Base-by-base conservation (phyloP, 2,329 filamentous ascomycete species). In the Nigrograna mackinnonii region DNA sequence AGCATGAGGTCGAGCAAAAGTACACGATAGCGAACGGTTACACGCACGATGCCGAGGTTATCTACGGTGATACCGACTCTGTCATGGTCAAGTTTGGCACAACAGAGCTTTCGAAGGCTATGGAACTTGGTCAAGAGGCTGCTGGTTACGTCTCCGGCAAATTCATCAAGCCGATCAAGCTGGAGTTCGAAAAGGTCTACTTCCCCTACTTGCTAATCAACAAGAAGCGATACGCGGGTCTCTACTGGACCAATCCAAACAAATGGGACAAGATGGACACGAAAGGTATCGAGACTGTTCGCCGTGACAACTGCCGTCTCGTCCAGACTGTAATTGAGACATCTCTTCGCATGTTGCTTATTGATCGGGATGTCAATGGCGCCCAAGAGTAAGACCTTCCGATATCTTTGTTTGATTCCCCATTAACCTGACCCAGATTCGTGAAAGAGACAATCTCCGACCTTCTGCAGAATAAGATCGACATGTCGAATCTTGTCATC, bases 211-310 rank as follows among this genome's bases (percentile, higher is more conserved):
- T 99, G 22, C 79, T 99, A 38, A 99, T 99, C 83, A 99, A 99
- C 83, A 99, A 99, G 78, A 99, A 99, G 77, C 87, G 94, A 50
- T 99, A 99, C 62, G 94, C 94, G 6, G 94, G 94, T n/a, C 73
- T 99, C 22, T 97, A 90, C 73, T 99, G 91, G 91, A 99, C 94
- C 4, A 94, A 87, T 54, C 83, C 92, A 1, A 82, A 92, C 31
- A 96, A 96, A 70, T 94, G 87, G 68, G 95, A 99, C 79, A 99
- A 97, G 78, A 99, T 99, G 95, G 94, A 99, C 70, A 97, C 90
- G 46, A 99, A 99, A 69, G 94, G 94, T 78, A 97, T 99, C 54
- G 94, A 99, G 72, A 99, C 94, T 3, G 95, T 99, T 35, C 86
- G 94, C 55, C 81, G 94, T 79, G 94, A 99, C 69, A 99, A 99